Evolutionary conservation across 2,329 filamentous ascomycete species (phyloP), one percentile per base, ranked within the genome.

Genomic region (Fusarium siculi): DNA sequence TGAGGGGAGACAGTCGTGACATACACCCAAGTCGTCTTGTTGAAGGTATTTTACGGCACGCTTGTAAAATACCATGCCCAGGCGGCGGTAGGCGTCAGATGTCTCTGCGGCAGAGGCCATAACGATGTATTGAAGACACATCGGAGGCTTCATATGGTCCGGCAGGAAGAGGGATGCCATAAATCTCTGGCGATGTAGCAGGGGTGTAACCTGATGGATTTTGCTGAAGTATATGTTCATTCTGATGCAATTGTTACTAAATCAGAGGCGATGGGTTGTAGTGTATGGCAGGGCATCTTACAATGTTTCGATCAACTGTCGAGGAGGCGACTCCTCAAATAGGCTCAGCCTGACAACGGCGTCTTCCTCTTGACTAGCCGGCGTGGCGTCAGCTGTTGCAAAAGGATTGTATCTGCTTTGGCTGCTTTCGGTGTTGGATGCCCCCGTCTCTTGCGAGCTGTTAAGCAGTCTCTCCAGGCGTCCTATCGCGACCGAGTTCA

Each of bases 81-180:
- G 11, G 15, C 55, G 47, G n/a, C 47, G 63, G 18, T 68, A 68
- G 7, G 23, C n/a, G 10, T 54, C 40, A 15, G 42, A 44, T 15
- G 42, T 54, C 39, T 68, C 63, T 25, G 65, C 25, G 28, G 65
- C 65, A 63, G 67, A 68, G 4, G 63, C 47, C 65, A 68, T 68
- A 9, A 68, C 42, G 14, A 68, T 68, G 25, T 68, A 68, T 40
- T 68, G 65, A n/a, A 68, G 65, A 32, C 65, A 68, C 63, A 68
- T 49, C 10, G 65, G 55, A 18, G 42, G n/a, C 30, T 68, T 68
- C 47, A n/a, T 68, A 49, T 44, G 47, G 12, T 47, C 63, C 2
- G 42, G 55, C 19, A 34, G 25, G 28, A 43, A 54, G 16, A 63
- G 25, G 7, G 55, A 54, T 23, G 47, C n/a, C 30, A 63, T n/a